A percentile compares a stretch with the other conserved stretches of the same genome.
Conservation (phyloP, 768 basidiomycete genomes). For the Kockovaella imperatae region DNA sequence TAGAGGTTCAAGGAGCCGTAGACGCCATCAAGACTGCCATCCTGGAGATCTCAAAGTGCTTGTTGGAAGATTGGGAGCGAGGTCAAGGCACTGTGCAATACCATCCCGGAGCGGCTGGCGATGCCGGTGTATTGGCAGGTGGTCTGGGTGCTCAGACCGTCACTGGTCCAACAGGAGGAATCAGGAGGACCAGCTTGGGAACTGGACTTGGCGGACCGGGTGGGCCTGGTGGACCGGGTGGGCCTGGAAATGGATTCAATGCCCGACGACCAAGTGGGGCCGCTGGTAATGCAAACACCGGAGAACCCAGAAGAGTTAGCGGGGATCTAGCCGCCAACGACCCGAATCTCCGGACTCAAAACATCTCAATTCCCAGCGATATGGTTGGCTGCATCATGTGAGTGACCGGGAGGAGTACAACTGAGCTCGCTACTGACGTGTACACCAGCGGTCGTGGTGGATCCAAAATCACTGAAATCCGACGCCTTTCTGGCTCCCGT, state of each 20-base stretch:
- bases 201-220: slow-evolving; percentile 29
- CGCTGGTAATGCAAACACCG: slow-evolving; percentile 21
- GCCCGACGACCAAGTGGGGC: slow-evolving; percentile 46
- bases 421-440: slow-evolving; percentile 36
- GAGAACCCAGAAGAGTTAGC: slow-evolving; percentile 41
- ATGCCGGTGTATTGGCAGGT: slow-evolving; percentile 45
- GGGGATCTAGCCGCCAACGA: slow-evolving; percentile 28
- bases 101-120: slow-evolving; percentile 72
- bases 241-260: slow-evolving; percentile 3
- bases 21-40: slow-evolving; percentile 89
- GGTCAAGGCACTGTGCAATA: slow-evolving; percentile 89
- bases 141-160: slow-evolving; percentile 43
- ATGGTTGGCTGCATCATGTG: slow-evolving; percentile 68
- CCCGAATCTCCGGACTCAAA: slow-evolving; percentile 89
- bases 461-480: slow-evolving; percentile 98
- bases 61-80: slow-evolving; percentile 94
- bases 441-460: slow-evolving; percentile 94
- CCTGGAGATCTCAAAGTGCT: slow-evolving; percentile 88
- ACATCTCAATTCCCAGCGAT: slow-evolving; percentile 97
- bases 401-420: too few relatives aligned
- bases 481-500: slow-evolving; percentile 91
- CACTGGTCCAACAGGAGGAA: slow-evolving; percentile 43
- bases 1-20: slow-evolving; percentile 90
- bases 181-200: slow-evolving; percentile 37
- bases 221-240: background rate